These are phyloP conservation scores for Penicillium waksmanii DNA, from an alignment of 495 filamentous ascomycete genomes.

Conservation along the genomic window DNA sequence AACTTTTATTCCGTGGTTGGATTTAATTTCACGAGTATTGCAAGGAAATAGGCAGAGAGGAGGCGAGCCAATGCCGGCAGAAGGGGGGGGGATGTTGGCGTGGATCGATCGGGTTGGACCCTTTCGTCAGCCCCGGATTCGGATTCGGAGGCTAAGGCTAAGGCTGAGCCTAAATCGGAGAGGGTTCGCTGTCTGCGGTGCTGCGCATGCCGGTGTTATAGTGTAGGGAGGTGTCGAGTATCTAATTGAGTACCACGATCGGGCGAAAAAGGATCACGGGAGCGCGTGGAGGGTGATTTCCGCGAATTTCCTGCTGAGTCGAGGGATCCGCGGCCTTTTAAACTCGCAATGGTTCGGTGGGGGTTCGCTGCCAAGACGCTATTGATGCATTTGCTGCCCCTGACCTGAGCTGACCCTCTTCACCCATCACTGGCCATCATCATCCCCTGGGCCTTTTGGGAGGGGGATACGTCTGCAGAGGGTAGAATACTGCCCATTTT, in stretches of 20 bases:
- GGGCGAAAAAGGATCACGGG: too few relatives aligned
- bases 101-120: background rate
- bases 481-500: too few relatives aligned
- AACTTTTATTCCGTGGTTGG: too few relatives aligned
- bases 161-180: background rate
- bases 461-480: too few relatives aligned
- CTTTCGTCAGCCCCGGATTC: constrained; percentile 2
- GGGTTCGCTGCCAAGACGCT: background rate
- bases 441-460: background rate
- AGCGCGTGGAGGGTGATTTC: background rate
- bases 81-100: background rate
- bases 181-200: background rate
- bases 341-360: background rate
- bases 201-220: too few relatives aligned
- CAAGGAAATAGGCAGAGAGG: background rate
- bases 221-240: too few relatives aligned
- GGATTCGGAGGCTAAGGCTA: background rate
- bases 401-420: constrained; percentile 1
- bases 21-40: too few relatives aligned
- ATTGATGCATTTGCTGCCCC: constrained; percentile 2
- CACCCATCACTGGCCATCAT: background rate
- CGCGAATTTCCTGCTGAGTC: background rate
- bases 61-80: background rate
- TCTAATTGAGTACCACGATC: too few relatives aligned
- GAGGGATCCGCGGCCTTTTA: constrained; percentile 1